These are phyloP conservation scores for Eruca vesicaria DNA, from an alignment of 441 rosid genomes.

Conservation along the genomic window DNA sequence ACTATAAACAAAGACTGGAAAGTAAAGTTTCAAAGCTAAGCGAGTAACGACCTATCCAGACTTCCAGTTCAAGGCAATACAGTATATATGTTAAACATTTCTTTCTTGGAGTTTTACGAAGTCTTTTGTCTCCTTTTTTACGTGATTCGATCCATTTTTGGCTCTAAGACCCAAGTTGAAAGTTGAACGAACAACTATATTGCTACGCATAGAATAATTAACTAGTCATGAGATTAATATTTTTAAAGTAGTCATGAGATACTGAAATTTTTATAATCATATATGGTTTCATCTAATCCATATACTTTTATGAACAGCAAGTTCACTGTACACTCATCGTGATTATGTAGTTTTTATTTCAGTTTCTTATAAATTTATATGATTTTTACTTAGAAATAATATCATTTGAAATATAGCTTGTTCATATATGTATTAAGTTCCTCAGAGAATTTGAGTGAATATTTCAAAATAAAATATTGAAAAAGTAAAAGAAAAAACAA, in stretches of 20 bases:
- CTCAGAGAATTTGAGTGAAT: neutral
- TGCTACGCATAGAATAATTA: neutral
- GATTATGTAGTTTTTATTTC: neutral
- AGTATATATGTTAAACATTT: neutral
- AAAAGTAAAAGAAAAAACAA: neutral
- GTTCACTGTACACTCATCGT: neutral
- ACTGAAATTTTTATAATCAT: conserved; percentile 5
- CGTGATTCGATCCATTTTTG: neutral
- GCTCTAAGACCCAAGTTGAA: neutral
- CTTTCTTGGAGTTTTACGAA: neutral
- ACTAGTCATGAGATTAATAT: too few species aligned
- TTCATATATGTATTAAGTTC: neutral
- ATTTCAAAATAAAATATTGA: neutral
- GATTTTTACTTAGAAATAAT: neutral
- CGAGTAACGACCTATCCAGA: neutral
- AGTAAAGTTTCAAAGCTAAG: neutral
- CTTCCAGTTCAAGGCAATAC: neutral
- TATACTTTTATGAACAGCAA: neutral
- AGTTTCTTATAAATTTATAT: neutral
- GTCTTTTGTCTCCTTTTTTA: neutral
- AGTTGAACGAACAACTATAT: neutral
- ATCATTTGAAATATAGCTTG: neutral
- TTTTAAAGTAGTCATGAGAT: neutral
- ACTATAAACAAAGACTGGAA: neutral
- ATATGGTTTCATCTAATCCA: neutral